Percentiles rank a stretch among this genome's conserved stretches.
phyloP scores from a whole-genome alignment of 441 rosid species.

The Gossypium davidsonii region DNA sequence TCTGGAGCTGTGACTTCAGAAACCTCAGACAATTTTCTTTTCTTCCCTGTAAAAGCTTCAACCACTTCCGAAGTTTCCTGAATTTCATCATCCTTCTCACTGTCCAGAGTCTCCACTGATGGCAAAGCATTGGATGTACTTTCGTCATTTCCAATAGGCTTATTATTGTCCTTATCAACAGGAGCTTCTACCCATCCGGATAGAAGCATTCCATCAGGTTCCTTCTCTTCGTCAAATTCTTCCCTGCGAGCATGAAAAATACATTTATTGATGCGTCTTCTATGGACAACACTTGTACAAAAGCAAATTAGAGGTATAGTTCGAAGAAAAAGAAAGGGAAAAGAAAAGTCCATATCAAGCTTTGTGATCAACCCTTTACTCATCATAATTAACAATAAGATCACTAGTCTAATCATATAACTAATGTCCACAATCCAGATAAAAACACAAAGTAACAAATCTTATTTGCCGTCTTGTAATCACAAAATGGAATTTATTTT shows the following conservation, averaged over 20 bases:
- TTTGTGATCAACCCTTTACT: not conserved
- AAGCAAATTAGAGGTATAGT: not conserved
- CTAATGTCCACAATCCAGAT: not conserved
- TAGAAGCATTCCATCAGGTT: constrained; percentile 92
- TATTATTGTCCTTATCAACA: constrained; percentile 40
- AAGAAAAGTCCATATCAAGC: not conserved
- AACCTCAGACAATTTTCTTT: constrained; percentile 47
- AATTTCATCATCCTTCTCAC: constrained; percentile 22
- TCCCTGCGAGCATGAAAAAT: constrained; percentile 43
- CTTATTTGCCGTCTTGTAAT: not conserved
- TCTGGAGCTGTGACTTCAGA: constrained; percentile 15
- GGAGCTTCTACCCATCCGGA: constrained; percentile 77
- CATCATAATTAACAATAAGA: not conserved
- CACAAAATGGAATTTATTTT: not conserved
- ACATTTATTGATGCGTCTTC: not conserved
- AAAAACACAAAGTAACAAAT: not conserved
- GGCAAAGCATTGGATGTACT: constrained; percentile 29
- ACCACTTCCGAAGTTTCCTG: constrained; percentile 35
- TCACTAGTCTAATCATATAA: not conserved
- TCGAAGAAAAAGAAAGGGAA: not conserved
- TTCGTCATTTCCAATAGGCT: constrained; percentile 41
- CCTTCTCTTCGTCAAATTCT: constrained; percentile 90
- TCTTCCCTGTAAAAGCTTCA: constrained; percentile 35
- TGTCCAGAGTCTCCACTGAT: constrained; percentile 17
- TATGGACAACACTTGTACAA: not conserved